Base-by-base conservation (phyloP, 306 rosid genomes). In the Cucumis melo region DNA sequence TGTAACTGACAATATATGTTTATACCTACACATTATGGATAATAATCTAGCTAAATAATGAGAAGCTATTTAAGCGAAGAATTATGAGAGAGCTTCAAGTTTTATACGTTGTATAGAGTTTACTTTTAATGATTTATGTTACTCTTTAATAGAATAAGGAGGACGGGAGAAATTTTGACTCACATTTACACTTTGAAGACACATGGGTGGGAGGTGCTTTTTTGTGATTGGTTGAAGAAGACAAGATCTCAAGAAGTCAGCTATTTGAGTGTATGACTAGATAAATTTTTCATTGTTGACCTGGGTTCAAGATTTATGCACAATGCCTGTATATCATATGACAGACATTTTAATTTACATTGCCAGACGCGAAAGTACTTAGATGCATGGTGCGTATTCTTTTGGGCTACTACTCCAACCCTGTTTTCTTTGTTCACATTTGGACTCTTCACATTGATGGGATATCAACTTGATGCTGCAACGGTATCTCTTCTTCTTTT, bases 301-400 rank as follows among this genome's bases (percentile, higher is more conserved):
- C 21, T 73, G 39, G 14, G 78, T 64, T 75, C 12, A 20, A 38
- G 56, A 78, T 48, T 24, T 53, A 73, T 73, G 20, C n/a, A 55
- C 21, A 8, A 53, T 74, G 53, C 21, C 54, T 74, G 50, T 19
- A 53, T 74, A 29, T 29, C 51, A 74, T 74, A 24, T 51, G 36
- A 51, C 48, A 5, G 20, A 34, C 21, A 32, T 57, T 79, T 42
- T 82, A 73, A 75, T 70, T 73, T n/a, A 74, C 76, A 71, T 84
- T 73, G 56, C 65, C 80, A 93, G 98, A 91, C 91, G n/a, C 89
- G 97, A 78, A 93, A 93, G 74, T 93, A 93, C 88, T 82, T 93
- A 82, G 98, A 93, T 83, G 98, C 98, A 15, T 93, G 98, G 98
- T 93, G 98, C 59, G 97, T 93, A 74, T 93, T 93, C 86, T 93